A percentile compares a stretch with the other conserved stretches of the same genome.
phyloP scores from a whole-genome alignment of 2,329 filamentous ascomycete genomes.

The Septoria linicola region DNA sequence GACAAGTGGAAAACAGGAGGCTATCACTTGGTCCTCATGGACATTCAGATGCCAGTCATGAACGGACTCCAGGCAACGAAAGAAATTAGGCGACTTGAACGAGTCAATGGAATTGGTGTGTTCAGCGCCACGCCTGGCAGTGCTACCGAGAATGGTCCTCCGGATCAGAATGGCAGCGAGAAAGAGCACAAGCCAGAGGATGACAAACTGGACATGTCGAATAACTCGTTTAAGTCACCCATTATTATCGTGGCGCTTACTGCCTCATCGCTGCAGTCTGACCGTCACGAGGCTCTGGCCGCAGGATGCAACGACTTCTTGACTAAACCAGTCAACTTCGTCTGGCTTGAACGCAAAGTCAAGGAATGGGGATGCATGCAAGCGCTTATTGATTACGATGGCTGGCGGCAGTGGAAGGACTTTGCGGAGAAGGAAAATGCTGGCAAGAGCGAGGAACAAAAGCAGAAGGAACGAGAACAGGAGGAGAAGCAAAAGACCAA shows the following conservation, averaged over 20 bases:
- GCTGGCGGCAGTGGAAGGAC: conserved; percentile 96
- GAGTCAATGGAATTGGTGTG: conserved; percentile 88
- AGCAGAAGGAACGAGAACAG: conserved; percentile 32
- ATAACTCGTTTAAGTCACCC: conserved; percentile 80
- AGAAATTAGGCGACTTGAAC: conserved; percentile 86
- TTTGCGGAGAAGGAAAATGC: conserved; percentile 50
- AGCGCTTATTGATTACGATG: conserved; percentile 95
- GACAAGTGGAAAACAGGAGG: conserved; percentile 89
- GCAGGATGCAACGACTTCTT: conserved; percentile 98
- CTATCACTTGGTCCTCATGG: conserved; percentile 96
- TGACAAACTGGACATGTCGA: conserved; percentile 66
- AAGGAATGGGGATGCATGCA: conserved; percentile 99
- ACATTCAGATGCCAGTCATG: conserved; percentile 97
- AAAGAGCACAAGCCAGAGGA: conserved; percentile 54
- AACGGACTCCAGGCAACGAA: conserved; percentile 91
- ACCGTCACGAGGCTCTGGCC: conserved; percentile 89
- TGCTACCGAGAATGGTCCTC: conserved; percentile 38
- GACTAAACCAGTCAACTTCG: conserved; percentile 94
- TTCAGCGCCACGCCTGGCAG: conserved; percentile 58
- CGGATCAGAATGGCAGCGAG: conserved; percentile 38
- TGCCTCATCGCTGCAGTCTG: conserved; percentile 89
- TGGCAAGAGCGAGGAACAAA: conserved; percentile 40
- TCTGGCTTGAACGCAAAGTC: conserved; percentile 95
- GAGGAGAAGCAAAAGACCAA: conserved; percentile 36
- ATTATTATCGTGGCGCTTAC: conserved; percentile 98